Base-by-base conservation (phyloP, 1,284 basidiomycete species). In the Ceratobasidium theobromae region DNA sequence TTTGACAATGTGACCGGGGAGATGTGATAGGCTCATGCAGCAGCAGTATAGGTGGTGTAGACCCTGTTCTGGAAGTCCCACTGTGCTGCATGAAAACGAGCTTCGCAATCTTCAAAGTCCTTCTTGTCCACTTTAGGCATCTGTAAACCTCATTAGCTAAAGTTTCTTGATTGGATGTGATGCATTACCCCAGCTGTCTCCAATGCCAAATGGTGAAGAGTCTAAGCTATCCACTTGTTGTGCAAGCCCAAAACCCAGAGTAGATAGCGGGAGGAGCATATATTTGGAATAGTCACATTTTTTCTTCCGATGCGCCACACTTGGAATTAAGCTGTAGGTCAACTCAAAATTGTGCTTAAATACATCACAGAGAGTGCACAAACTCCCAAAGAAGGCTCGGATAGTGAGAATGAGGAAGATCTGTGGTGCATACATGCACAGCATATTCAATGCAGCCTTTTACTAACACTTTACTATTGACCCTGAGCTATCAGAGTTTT, bases 91-190 rank as follows among this genome's bases (percentile, higher is more conserved):
- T 43, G 18, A 35, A 55, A 38, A 16, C 38, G 23, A 41, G 33
- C 33, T 43, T 55, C 53, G 30, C 23, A 38, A 6, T 16, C 35
- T 21, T 16, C 18, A 16, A 3, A 16, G 40, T 54, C 35, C n/a
- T 12, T 25, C 21, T 12, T 40, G 1, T 43, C 25, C 30, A 27
- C 35, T 55, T 55, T 55, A 28, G 53, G 53, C 53, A 55, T 55
- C 53, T 55, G 12, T 55, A 43, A n/a, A 30, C 25, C 12, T 8
- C 25, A 40, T 55, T 12, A 35, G 30, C 21, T 35, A 33, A 32
- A 38, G 23, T 27, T 30, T 25, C 25, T 30, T 25, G 16, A 21
- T 55, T 8, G 23, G 8, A 5, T 23, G 18, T 14, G 16, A 16
- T 3, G 11, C 8, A 23, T 41, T 27, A 55, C 53, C 33, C 9